Evolutionary conservation across 352 stramenopile genomes (phyloP), one percentile per base, ranked within the genome.

Genomic region (Phytopythium boreale): DNA sequence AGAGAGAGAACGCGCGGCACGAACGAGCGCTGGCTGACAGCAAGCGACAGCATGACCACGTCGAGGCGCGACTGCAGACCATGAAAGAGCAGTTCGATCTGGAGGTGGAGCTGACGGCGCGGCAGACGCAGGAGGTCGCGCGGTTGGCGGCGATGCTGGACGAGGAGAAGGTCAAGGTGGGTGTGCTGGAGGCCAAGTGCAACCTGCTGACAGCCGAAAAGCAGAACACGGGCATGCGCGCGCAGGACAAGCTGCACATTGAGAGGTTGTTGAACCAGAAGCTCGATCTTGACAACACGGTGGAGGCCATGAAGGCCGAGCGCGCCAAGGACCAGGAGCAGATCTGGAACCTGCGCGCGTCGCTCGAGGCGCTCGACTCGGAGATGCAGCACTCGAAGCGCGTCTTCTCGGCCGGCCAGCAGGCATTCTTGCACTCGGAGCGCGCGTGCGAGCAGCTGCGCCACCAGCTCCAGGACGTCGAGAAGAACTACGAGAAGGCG

Each of bases 301-400:
- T 93, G 0, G 87, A 92, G 24, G 62, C 62, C 4, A 69, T 83
- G 58, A 88, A 88, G 39, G 49, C 82, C 1, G 78, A 92, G 11
- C 74, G 72, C 15, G 74, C 84, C 6, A 80, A 75, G 50, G 78
- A 90, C 47, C 82, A 95, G 27, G 84, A 93, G 53, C 74, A 91
- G 59, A 85, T 95, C 49, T 84, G 72, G 68, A 90, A 75, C 52
- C 59, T 93, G 17, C 72, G 78, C 12, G 68, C 75, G 52, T 89
- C 83, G 9, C 62, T 95, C 5, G 84, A 93, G 44, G 69, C 82
- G 0, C 39, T 95, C n/a, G 87, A 92, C 49, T 71, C 77, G 0
- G 84, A 95, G 52, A 73, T 92, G 57, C 87, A 95, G 56, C 83
- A 93, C 63, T 82, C 79, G 10, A 93, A 95, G 52, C 82, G 84